These are phyloP conservation scores for Dactylella cylindrospora DNA, from an alignment of 2,329 filamentous ascomycete genomes.

Conservation along the genomic window DNA sequence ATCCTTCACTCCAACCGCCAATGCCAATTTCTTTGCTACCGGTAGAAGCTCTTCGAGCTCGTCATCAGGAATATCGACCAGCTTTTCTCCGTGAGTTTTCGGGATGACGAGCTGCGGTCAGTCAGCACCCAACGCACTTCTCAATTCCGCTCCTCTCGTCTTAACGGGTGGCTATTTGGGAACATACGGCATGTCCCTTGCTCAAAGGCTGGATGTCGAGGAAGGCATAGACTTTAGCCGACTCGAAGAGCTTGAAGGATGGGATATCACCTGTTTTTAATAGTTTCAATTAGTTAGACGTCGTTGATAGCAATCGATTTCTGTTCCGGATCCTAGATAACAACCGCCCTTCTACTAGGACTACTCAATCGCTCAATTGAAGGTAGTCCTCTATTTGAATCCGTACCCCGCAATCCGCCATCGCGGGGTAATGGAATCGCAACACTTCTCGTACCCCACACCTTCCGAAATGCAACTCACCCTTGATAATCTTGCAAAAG, in stretches of 20 bases:
- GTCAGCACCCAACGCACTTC: background rate
- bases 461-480: too few relatives aligned
- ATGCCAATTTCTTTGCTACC: slow-evolving; percentile 81
- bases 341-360: too few relatives aligned
- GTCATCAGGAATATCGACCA: slow-evolving; percentile 90
- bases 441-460: slow-evolving; percentile 51
- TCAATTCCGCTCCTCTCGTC: background rate
- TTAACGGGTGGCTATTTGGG: background rate
- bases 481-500: slow-evolving; percentile 98
- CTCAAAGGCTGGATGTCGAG: slow-evolving; percentile 92
- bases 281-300: background rate
- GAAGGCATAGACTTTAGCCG: slow-evolving; percentile 88
- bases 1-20: slow-evolving; percentile 72
- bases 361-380: too few relatives aligned
- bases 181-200: slow-evolving; percentile 79
- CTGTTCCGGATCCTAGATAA: too few relatives aligned
- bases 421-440: background rate
- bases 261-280: slow-evolving; percentile 78
- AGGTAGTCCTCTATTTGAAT: too few relatives aligned
- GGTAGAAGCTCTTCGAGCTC: slow-evolving; percentile 79
- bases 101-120: slow-evolving; percentile 81
- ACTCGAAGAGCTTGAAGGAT: slow-evolving; percentile 94
- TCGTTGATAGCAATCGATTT: too few relatives aligned
- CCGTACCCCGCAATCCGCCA: slow-evolving; percentile 6
- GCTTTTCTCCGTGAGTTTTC: slow-evolving; percentile 88